Percentiles rank a stretch among this genome's conserved stretches.
Conservation (phyloP, 352 stramenopile genomes). For the Phytopythium litorale region DNA sequence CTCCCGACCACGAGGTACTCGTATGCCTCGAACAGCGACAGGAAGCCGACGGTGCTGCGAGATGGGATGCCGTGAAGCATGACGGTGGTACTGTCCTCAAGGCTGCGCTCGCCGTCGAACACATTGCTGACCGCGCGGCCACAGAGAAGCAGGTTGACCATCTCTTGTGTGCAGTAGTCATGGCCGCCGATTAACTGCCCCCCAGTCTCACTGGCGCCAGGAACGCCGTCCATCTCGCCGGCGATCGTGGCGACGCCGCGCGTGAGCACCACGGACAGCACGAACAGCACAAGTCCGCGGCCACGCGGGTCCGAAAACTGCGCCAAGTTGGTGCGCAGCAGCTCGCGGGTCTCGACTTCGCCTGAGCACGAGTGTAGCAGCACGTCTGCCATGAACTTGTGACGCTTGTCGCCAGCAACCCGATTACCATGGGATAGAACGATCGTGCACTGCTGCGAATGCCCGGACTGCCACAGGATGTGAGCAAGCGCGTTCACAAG, state of each 20-base stretch:
- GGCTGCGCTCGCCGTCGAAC: conserved; percentile 88
- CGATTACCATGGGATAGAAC: conserved; percentile 21
- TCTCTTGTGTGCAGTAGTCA: conserved; percentile 92
- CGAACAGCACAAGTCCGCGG: conserved; percentile 70
- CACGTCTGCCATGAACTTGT: conserved; percentile 43
- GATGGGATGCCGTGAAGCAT: conserved; percentile 68
- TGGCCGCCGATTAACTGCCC: conserved; percentile 79
- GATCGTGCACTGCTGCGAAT: conserved; percentile 24
- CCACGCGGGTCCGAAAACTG: conserved; percentile 55
- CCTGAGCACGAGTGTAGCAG: conserved; percentile 27
- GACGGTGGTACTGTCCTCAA: conserved; percentile 72
- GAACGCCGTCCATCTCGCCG: conserved; percentile 85
- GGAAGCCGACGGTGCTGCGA: conserved; percentile 70
- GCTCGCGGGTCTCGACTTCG: conserved; percentile 30
- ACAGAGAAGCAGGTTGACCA: conserved; percentile 95
- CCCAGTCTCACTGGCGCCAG: conserved; percentile 25
- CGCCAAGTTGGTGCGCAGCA: conserved; percentile 25
- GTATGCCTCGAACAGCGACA: conserved; percentile 92
- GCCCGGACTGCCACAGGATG: conserved; percentile 62
- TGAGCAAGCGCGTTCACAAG: conserved; percentile 48
- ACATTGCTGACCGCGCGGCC: conserved; percentile 92
- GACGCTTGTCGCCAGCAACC: conserved; percentile 12
- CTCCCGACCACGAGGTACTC: conserved; percentile 84
- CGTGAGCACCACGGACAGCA: conserved; percentile 62
- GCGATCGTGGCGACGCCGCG: conserved; percentile 52